phyloP scores from a whole-genome alignment of 805 yeast genomes.

The Candida sithepensis region DNA sequence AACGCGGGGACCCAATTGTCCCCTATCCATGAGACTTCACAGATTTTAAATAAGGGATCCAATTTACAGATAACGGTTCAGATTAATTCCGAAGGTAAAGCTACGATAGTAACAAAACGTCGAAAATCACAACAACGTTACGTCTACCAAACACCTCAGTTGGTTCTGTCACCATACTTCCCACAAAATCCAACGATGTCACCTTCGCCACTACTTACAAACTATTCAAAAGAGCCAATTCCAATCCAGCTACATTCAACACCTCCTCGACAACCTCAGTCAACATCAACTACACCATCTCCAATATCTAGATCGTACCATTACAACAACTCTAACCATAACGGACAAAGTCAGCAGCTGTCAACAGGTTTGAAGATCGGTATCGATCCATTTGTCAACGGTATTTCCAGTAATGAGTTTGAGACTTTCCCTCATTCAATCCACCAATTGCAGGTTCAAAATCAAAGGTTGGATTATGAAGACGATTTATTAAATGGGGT shows the following conservation, averaged over 20 bases:
- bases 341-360: conserved; percentile 4
- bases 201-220: conserved; percentile 3
- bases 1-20: background rate
- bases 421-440: conserved; percentile 17
- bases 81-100: conserved; percentile 27
- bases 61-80: conserved; percentile 22
- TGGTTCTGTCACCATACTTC: conserved; percentile 5
- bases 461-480: background rate
- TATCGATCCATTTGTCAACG: conserved; percentile 28
- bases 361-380: conserved; percentile 25
- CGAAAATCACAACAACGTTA: conserved; percentile 4
- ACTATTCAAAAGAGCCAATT: conserved; percentile 4
- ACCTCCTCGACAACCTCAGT: background rate
- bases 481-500: background rate
- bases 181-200: conserved; percentile 2
- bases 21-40: background rate
- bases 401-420: conserved; percentile 25
- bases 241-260: conserved; percentile 2
- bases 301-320: background rate
- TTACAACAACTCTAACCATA: background rate
- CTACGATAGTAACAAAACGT: conserved; percentile 26
- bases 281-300: background rate
- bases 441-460: conserved; percentile 7
- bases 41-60: background rate
- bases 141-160: conserved; percentile 15